Evolutionary conservation across 1,139 yeast species (phyloP).

Genomic region (Diutina mesorugosa): DNA sequence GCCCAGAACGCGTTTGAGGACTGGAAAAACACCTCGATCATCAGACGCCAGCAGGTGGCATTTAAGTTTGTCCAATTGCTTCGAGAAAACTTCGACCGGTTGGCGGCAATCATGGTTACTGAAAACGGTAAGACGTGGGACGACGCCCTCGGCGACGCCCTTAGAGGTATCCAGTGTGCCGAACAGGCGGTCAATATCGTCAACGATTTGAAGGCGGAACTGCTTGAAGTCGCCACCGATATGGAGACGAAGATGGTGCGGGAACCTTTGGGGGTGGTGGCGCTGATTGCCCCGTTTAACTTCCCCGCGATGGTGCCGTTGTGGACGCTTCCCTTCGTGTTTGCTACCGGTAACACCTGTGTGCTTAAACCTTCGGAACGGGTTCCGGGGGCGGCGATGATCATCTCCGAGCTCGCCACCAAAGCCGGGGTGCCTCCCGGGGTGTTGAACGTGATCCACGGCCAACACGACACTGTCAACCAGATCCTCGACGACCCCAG

Average conservation of each 20-base stretch:
- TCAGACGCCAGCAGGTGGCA: slow-evolving; percentile 65
- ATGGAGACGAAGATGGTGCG: slow-evolving; percentile 76
- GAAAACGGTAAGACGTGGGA: slow-evolving; percentile 76
- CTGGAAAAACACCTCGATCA: slow-evolving; percentile 48
- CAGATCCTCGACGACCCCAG: slow-evolving; percentile 64
- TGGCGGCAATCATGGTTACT: slow-evolving; percentile 60
- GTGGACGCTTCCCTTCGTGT: slow-evolving; percentile 67
- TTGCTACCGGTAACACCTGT: slow-evolving; percentile 70
- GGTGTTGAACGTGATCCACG: slow-evolving; percentile 63
- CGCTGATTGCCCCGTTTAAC: slow-evolving; percentile 65
- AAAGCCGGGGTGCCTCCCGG: slow-evolving; percentile 78
- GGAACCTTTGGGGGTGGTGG: slow-evolving; percentile 51
- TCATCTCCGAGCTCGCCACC: slow-evolving; percentile 60
- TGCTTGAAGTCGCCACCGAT: slow-evolving; percentile 58
- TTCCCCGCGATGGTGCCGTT: slow-evolving; percentile 83
- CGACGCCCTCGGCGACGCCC: slow-evolving; percentile 71
- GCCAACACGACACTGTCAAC: slow-evolving; percentile 66
- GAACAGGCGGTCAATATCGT: slow-evolving; percentile 55
- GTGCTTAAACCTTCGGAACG: slow-evolving; percentile 71
- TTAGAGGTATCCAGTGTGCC: slow-evolving; percentile 73
- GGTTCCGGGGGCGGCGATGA: slow-evolving; percentile 70
- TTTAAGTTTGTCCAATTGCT: slow-evolving; percentile 61
- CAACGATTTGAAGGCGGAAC: slow-evolving; percentile 52
- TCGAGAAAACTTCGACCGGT: slow-evolving; percentile 55
- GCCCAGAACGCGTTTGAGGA: slow-evolving; percentile 49